Percentiles rank a stretch among this genome's conserved stretches.
Conservation (phyloP, 2,329 filamentous ascomycete genomes). For the Phaeosphaeria sp. region DNA sequence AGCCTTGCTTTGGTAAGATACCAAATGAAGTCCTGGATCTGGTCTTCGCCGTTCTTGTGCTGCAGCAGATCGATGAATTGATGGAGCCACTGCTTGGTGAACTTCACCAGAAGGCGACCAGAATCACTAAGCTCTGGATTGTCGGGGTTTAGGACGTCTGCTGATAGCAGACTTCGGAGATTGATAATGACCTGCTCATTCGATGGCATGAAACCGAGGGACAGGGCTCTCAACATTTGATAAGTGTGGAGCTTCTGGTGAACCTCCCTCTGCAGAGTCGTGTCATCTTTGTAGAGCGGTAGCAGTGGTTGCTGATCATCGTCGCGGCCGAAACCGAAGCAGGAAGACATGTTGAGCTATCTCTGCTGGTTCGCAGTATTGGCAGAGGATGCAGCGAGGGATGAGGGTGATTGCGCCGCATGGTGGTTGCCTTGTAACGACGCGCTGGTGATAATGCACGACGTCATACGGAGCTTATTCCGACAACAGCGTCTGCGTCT, state of each 20-base stretch:
- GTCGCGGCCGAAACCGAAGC: conserved; percentile 65
- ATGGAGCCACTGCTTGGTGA: conserved; percentile 74
- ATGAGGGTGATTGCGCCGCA: not conserved
- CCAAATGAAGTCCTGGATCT: conserved; percentile 93
- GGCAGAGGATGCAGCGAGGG: not conserved
- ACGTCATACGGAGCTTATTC: not conserved
- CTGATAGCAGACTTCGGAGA: conserved; percentile 77
- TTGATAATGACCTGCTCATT: conserved; percentile 84
- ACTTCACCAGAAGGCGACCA: conserved; percentile 75
- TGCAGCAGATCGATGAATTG: conserved; percentile 82
- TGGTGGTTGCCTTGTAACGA: not conserved
- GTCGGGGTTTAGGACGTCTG: conserved; percentile 79
- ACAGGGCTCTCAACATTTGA: conserved; percentile 84
- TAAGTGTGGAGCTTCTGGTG: conserved; percentile 93
- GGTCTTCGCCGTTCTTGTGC: conserved; percentile 83
- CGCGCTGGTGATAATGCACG: not conserved
- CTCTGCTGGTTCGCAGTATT: not conserved
- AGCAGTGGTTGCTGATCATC: conserved; percentile 73
- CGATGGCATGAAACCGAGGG: conserved; percentile 88
- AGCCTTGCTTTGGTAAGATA: conserved; percentile 77
- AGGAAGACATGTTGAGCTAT: conserved; percentile 62
- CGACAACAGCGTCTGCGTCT: no score
- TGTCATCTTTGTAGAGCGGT: conserved; percentile 80
- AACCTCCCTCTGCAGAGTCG: conserved; percentile 69
- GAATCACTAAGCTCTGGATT: conserved; percentile 78